Percentiles rank a stretch among this genome's conserved stretches.
These are phyloP conservation scores for Ogataea dorogensis DNA, from an alignment of 805 yeast species.

Conservation along the genomic window DNA sequence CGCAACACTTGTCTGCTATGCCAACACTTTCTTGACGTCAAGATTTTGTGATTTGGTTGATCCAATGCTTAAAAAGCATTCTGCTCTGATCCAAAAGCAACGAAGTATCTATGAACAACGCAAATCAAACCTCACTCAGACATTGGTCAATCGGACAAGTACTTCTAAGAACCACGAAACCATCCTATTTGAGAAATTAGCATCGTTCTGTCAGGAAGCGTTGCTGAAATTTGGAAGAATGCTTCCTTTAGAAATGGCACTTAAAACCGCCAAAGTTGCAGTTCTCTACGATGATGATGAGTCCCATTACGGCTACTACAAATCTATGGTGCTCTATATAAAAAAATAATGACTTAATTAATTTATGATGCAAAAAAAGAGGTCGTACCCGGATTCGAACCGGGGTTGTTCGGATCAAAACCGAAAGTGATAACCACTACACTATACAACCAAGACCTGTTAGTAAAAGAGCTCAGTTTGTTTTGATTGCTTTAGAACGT, in stretches of 20 bases:
- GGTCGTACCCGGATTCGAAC: slow-evolving; percentile 87
- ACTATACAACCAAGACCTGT: slow-evolving; percentile 46
- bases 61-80: slow-evolving; percentile 8
- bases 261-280: slow-evolving; percentile 37
- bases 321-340: slow-evolving; percentile 24
- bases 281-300: slow-evolving; percentile 21
- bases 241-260: slow-evolving; percentile 40
- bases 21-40: slow-evolving; percentile 46
- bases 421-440: slow-evolving; percentile 82
- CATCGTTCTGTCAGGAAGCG: slow-evolving; percentile 37
- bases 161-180: slow-evolving; percentile 30
- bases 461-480: not conserved
- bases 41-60: slow-evolving; percentile 45
- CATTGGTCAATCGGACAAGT: slow-evolving; percentile 22
- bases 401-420: slow-evolving; percentile 81
- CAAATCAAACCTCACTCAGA: not conserved
- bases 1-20: slow-evolving; percentile 31
- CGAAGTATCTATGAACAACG: slow-evolving; percentile 1
- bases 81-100: slow-evolving; percentile 14
- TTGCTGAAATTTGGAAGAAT: slow-evolving; percentile 39
- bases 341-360: slow-evolving; percentile 1
- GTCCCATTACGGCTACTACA: slow-evolving; percentile 30
- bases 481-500: not conserved
- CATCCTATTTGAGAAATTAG: slow-evolving; percentile 26
- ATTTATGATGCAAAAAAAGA: slow-evolving; percentile 26